phyloP scores from a whole-genome alignment of 768 basidiomycete genomes.

The Boletus speciosus region DNA sequence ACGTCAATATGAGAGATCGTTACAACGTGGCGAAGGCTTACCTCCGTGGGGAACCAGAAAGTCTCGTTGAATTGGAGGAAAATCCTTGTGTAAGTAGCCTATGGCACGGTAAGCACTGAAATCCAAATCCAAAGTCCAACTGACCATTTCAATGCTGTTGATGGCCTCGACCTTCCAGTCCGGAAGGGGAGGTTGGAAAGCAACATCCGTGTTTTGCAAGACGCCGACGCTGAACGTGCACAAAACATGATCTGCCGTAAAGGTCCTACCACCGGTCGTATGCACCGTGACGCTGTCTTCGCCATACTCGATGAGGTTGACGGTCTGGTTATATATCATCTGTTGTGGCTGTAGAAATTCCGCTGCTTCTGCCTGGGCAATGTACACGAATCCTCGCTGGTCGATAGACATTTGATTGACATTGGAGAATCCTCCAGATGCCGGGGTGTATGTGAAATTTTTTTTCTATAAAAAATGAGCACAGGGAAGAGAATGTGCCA shows the following conservation, averaged over 20 bases:
- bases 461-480: conserved; percentile 42
- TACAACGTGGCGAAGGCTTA: background rate
- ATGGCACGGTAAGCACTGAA: background rate
- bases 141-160: conserved; percentile 57
- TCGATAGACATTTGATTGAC: conserved; percentile 55
- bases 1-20: background rate
- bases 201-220: conserved; percentile 57
- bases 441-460: conserved; percentile 54
- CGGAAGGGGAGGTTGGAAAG: conserved; percentile 52
- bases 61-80: conserved; percentile 60
- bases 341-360: conserved; percentile 49
- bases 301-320: conserved; percentile 46
- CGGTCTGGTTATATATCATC: conserved; percentile 46
- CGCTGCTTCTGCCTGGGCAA: conserved; percentile 54
- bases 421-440: conserved; percentile 55
- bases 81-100: conserved; percentile 64
- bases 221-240: conserved; percentile 70
- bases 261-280: conserved; percentile 38
- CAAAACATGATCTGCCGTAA: conserved; percentile 55
- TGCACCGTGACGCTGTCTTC: conserved; percentile 47
- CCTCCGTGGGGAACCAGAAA: conserved; percentile 56
- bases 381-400: conserved; percentile 57
- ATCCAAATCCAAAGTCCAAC: background rate
- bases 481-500: background rate
- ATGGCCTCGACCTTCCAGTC: conserved; percentile 62